These are phyloP conservation scores for Daedaleopsis sinensis DNA, from an alignment of 768 basidiomycete species.

Conservation along the genomic window DNA sequence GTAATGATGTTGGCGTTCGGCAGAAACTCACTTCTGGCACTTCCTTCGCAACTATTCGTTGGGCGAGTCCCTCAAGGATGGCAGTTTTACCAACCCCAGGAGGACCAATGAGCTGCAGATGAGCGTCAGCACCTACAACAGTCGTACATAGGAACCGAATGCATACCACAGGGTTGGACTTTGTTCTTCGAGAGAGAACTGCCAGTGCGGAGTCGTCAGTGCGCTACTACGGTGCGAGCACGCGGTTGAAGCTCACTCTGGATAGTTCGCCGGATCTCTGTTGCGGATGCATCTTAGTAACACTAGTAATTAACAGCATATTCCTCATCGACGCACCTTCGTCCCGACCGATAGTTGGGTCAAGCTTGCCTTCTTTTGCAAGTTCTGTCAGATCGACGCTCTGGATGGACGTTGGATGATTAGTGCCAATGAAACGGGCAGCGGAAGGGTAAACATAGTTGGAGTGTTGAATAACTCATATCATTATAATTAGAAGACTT, in stretches of 20 bases:
- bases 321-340: slow-evolving; percentile 52
- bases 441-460: background rate
- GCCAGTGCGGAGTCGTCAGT: no score
- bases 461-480: background rate
- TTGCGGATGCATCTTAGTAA: background rate
- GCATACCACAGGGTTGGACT: slow-evolving; percentile 87
- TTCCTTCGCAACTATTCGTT: slow-evolving; percentile 83
- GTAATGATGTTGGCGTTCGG: background rate
- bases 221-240: no score
- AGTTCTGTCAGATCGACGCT: slow-evolving; percentile 85
- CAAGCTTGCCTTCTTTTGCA: slow-evolving; percentile 82
- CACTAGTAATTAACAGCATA: background rate
- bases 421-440: background rate
- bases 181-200: slow-evolving; percentile 88
- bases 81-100: slow-evolving; percentile 95
- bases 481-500: no score
- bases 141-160: background rate
- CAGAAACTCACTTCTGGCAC: slow-evolving; percentile 75
- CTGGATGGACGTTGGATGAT: slow-evolving; percentile 37
- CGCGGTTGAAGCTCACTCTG: slow-evolving; percentile 61
- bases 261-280: slow-evolving; percentile 87
- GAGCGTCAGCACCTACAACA: background rate
- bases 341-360: slow-evolving; percentile 89
- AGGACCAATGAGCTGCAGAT: slow-evolving; percentile 69
- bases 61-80: slow-evolving; percentile 87